Evolutionary conservation across 2,329 filamentous ascomycete genomes (phyloP), one percentile per base, ranked within the genome.

Genomic region (Cladosporium sp.): DNA sequence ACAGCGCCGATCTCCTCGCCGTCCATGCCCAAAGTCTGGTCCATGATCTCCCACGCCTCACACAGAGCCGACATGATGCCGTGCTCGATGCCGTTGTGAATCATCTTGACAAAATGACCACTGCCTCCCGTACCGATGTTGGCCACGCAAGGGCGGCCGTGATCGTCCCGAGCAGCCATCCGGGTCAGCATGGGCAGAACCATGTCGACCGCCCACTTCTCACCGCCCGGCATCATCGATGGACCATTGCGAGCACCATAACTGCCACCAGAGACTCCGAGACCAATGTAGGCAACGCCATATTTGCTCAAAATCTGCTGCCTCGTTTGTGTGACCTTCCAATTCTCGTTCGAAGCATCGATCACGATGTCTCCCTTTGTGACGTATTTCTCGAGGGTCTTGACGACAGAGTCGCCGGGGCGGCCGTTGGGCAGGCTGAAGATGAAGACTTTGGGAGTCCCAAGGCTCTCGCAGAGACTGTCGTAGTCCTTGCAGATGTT

Each of bases 101-200:
- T 73, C 79, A 83, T 83, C 67, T 84, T 84, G 7, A 83, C 78
- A 56, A 77, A 83, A 61, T 84, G 80, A 0, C 80, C 80, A 3
- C 74, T 73, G 4, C 80, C 80, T 0, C 73, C 74, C 0, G 75
- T 72, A 0, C 80, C 80, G 43, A 81, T 70, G 22, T 72, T 70
- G 1, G 67, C 71, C 2, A 79, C 76, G 56, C 80, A 83, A 0
- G 78, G 76, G 9, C 65, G 70, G 0, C 77, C 76, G 1, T 72
- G 67, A 18, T 62, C 63, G 46, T 79, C 77, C 56, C 78, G 79
- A 3, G 79, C 79, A 0, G 79, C 72, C 50, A 82, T 72, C 32
- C 67, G 71, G 54, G 76, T 65, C 3, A 83, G 62, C 6, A 83
- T 68, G 0, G 80, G 79, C 59, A 83, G 68, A 1, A 78, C 69